Evolutionary conservation across 768 basidiomycete species (phyloP), one percentile per base, ranked within the genome.

Genomic region (Pisolithus albus): DNA sequence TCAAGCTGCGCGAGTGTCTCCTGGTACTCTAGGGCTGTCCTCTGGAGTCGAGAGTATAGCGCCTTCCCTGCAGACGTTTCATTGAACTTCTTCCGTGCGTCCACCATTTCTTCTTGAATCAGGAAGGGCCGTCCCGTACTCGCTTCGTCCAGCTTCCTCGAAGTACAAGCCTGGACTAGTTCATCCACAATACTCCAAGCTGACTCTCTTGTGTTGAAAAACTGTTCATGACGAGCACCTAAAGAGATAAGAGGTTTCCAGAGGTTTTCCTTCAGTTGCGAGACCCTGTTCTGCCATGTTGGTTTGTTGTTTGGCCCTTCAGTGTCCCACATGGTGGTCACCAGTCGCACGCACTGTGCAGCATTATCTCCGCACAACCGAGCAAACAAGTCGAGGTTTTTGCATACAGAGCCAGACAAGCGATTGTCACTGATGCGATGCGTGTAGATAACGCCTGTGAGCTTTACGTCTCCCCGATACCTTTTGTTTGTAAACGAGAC

Each of bases 291-390:
- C 8, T 50, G 50, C n/a, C 39, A 54, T 8, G 52, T 5, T 49
- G 48, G 16, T 36, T 52, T 10, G 51, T 15, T 1, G 7, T 10
- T 5, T 1, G 23, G 28, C 64, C 64, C 19, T 47, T 61, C n/a
- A 59, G 6, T 28, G 39, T 63, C 62, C 73, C 72, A 74, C 66
- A 70, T 71, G 1, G 68, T 73, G 0, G 72, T 74, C n/a, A 67
- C 59, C n/a, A 75, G 52, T 18, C 65, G 55, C 6, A 69, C 59
- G n/a, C 70, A 69, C 37, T 18, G 56, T 23, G 68, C 47, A 10
- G 64, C 57, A 3, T 55, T 18, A 8, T 59, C 34, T 4, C 73
- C 73, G 34, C 74, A 75, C 15, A 75, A 51, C 21, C 61, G 56
- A 23, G 59, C 52, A 50, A 74, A 71, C 54, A 72, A 50, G 15